phyloP scores from a whole-genome alignment of 176 grass and related monocot genomes.

The Oropetium thomaeum region DNA sequence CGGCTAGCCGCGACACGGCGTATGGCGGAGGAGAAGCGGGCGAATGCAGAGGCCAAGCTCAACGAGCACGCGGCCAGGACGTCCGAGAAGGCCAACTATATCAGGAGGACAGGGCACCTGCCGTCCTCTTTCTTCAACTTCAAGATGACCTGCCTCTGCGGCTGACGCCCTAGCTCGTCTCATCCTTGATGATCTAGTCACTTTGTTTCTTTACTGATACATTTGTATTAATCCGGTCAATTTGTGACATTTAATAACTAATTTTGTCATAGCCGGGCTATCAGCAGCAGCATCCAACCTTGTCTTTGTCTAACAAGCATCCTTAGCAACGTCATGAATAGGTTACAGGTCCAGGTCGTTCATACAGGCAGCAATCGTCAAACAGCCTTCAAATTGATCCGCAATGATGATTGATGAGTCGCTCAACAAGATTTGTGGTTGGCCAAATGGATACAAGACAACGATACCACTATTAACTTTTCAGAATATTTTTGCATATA shows the following conservation, averaged over 20 bases:
- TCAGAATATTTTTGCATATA: too few species aligned
- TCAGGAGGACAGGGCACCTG: slow-evolving; percentile 79
- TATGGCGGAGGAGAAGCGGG: slow-evolving; percentile 73
- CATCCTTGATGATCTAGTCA: too few species aligned
- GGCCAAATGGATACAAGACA: background rate
- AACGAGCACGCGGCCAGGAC: slow-evolving; percentile 66
- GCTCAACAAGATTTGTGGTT: background rate
- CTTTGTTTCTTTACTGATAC: background rate
- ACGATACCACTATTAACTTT: too few species aligned
- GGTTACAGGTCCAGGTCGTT: slow-evolving; percentile 2
- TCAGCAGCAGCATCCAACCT: background rate
- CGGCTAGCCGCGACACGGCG: slow-evolving; percentile 50
- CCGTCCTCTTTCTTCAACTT: slow-evolving; percentile 66
- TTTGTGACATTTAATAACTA: too few species aligned
- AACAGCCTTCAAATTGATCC: background rate
- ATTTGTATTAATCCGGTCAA: too few species aligned
- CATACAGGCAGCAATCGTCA: slow-evolving; percentile 24
- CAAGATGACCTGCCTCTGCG: slow-evolving; percentile 80
- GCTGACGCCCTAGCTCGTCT: slow-evolving; percentile 9
- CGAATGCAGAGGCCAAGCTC: slow-evolving; percentile 61
- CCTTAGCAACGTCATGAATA: background rate
- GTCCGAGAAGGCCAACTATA: slow-evolving; percentile 72
- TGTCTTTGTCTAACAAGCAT: background rate
- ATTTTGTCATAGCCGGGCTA: too few species aligned
- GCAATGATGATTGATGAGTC: background rate